Evolutionary conservation across 768 basidiomycete genomes (phyloP).

Genomic region (Butyriboletus loyo): DNA sequence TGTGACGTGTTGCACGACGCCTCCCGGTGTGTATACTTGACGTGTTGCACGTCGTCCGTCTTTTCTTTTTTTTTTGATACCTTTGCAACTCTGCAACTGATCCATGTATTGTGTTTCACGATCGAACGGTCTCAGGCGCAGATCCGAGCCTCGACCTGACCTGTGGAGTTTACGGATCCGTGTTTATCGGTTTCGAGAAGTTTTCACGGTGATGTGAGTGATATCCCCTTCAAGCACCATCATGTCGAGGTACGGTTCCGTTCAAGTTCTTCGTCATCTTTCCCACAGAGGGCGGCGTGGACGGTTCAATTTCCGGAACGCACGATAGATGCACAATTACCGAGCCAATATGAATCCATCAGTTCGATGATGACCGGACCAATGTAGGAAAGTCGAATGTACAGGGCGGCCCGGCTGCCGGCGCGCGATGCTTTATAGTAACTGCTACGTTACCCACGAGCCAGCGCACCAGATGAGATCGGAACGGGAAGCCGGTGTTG

Average conservation of each 20-base stretch:
- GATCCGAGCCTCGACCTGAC: constrained; percentile 11
- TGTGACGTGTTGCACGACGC: constrained; percentile 65
- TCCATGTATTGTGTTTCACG: not conserved
- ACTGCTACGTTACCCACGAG: no score
- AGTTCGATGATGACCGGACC: no score
- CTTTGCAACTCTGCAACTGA: not conserved
- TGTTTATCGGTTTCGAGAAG: constrained; percentile 83
- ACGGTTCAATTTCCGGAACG: no score
- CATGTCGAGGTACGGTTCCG: constrained; percentile 72
- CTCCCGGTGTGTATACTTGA: constrained; percentile 40
- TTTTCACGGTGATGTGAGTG: constrained; percentile 80
- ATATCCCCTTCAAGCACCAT: constrained; percentile 90
- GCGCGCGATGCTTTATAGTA: no score
- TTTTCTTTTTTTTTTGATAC: not conserved
- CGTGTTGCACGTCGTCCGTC: not conserved
- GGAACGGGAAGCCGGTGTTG: no score
- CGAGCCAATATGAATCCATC: no score
- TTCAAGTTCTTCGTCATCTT: not conserved
- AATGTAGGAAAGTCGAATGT: no score
- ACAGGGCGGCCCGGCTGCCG: no score
- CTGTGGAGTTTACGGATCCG: constrained; percentile 31
- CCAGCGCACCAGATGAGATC: no score
- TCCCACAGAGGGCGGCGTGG: no score
- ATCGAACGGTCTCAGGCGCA: constrained; percentile 3
- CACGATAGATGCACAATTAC: no score